Base-by-base conservation (phyloP, 75 land plant genomes). In the Cupressus sempervirens region DNA sequence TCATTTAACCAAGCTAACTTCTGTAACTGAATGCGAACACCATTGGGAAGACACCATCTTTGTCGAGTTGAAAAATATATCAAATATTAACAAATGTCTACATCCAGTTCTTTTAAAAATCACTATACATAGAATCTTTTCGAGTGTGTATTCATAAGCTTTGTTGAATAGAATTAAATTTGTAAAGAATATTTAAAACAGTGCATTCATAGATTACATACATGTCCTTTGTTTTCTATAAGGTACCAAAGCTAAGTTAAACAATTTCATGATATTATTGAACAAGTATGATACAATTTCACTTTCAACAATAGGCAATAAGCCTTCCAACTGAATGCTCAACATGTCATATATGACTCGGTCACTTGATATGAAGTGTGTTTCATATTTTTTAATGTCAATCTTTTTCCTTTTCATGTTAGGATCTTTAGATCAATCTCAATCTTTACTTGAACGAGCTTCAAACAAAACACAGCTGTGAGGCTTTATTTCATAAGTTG, bases 401-500 rank as follows among this genome's bases (percentile, higher is more conserved):
- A 1, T 20, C 26, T 77, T 43, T 43, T 41, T 5, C 45, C n/a
- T 77, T 70, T 26, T 77, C 46, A 77, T 3, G n/a, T 43, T 29
- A 77, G 10, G 6, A 77, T 77, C 29, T 43, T 23, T 29, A 77
- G 50, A 77, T 77, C 81, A 43, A 77, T 38, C 45, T 77, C 18
- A 20, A 40, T 77, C 81, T 43, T 43, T 77, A 41, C 30, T 77
- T 43, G 45, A 8, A n/a, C 29, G 81, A 77, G 81, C 81, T 77
- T 77, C 81, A 43, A 77, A 77, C 81, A 77, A 38, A 43, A 77
- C 81, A 26, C 81, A 77, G 81, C 81, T 77, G 40, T 77, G 81
- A 50, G 81, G 29, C 81, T 23, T 41, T 26, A 77, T 77, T 26
- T 43, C 46, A n/a, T 43, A 41, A 43, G 81, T 43, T 46, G 29